Base-by-base conservation (phyloP, 176 grass and related monocot genomes). In the Aechmea fasciata region DNA sequence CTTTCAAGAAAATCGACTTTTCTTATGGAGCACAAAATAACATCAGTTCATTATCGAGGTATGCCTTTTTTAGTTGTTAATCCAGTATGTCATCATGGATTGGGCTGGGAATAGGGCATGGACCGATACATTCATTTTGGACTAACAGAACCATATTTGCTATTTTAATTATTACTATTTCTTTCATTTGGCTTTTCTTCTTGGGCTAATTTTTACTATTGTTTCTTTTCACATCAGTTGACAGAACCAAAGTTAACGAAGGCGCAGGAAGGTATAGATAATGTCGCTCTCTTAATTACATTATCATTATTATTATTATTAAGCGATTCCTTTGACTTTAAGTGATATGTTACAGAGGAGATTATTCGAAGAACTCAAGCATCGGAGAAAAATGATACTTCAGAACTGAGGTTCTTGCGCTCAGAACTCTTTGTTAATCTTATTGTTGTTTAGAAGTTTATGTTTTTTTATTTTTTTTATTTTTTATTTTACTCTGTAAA, bases 221-320 rank as follows among this genome's bases (percentile, higher is more conserved):
- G 24, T 9, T 87, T 64, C 76, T 50, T 76, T 64, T 48, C 67
- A 3, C 22, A 80, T 67, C 51, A 96, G 89, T 78, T 97, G 77
- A 92, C 72, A 59, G 93, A 97, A 64, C 84, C 79, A 53, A 88
- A 92, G 22, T 78, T 92, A 80, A 81, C 84, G 41, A 97, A 97
- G 86, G 81, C 83, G 59, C 83, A 92, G 73, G 80, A 97, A 92
- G 93, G 93, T 96, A 83, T 82, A 11, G 20, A 48, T 71, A 26
- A 19, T 79, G 22, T 24, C 76, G 14, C 23, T 50, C 67, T 63
- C 47, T 66, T 15, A 0, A 28, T 68, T 73, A 68, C 20, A 82
- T 78, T 49, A 54, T 68, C 50, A 69, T 72, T 25, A 48, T 65
- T 53, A 52, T 67, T 47, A 13, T 55, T 67, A 52, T 4, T 14